Base-by-base conservation (phyloP, 495 filamentous ascomycete species). In the Immersiella caudata region DNA sequence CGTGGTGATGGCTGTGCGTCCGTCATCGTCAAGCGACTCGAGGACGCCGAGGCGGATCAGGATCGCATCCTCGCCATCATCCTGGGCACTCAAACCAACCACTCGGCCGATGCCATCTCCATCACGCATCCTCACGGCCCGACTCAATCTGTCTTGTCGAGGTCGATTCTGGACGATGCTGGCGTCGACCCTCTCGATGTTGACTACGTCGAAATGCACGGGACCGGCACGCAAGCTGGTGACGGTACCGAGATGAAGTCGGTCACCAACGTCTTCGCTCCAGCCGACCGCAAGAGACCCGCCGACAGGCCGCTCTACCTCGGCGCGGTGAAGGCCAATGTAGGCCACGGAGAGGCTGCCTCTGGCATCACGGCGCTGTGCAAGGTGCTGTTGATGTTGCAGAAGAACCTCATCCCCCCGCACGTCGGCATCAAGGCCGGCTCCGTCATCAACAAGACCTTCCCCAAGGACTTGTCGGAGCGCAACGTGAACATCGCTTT, bases 271-370 rank as follows among this genome's bases (percentile, higher is more conserved):
- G 84, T 91, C 21, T 98, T 97, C 70, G 94, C 94, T 9, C 91
- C 93, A 1, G 82, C 81, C 21, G 78, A 88, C 71, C 83, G 87
- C 27, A 80, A 84, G 69, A 86, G 93, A 56, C 84, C 84, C 3
- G 82, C 85, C 0, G 86, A 89, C 50, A 87, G 91, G 73, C 88
- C 92, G 0, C 85, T 97, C 6, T 87, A 91, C 69, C 82, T 97
- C 0, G 94, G 94, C 20, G 88, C 94, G 0, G 87, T 92, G 40
- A 97, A 97, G 72, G 86, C 94, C 0, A 97, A 97, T 66, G 84
- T 97, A 27, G 94, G 94, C 1, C 94, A 97, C 76, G 93, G 89
- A 36, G 94, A 97, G 74, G 91, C 93, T 50, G 93, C 90, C 0
- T 96, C 94, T 54, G 94, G 94, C 63, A 85, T 95, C 35, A 90